Base-by-base conservation (phyloP, 2,329 filamentous ascomycete species). In the Phaeophleospora eucalypticola region DNA sequence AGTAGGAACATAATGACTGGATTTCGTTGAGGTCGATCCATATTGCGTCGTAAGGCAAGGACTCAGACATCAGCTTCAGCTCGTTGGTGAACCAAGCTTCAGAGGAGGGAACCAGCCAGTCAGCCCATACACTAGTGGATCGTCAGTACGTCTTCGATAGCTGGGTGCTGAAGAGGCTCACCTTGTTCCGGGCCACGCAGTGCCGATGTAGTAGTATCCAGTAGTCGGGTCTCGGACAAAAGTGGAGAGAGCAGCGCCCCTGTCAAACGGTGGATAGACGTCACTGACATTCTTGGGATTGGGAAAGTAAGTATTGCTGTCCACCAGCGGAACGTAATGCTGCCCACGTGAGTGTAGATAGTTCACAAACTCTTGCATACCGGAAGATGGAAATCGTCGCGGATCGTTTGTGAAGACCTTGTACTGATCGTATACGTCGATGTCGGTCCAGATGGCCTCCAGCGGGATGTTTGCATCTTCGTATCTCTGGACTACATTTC, bases 231-330 rank as follows among this genome's bases (percentile, higher is more conserved):
- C 79, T 18, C 66, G 72, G 41, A 82, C 58, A 59, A 76, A 81
- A 2, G 72, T 66, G 43, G 70, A 69, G 1, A 71, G 68, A n/a
- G 68, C 68, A 40, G 75, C 71, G 3, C 77, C 78, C 17, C 74
- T 66, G 3, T 68, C 67, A 53, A 76, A 81, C 0, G 71, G 69
- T 9, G 68, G 67, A 53, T 81, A 79, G 35, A 68, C 68, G 53
- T 81, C 79, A 36, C 71, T 78, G 1, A 70, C 68, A 58, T 87
- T 83, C 4, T 76, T 68, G 0, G 81, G 81, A 51, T 86, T 83
- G 0, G 84, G 84, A n/a, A 78, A 76, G 58, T 87, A 88, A 42
- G 84, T 83, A 24, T 71, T 78, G 14, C 71, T 67, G 57, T 81
- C 78, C 4, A 81, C 71, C 45, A 81, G 79, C 0, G 78, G 77